A percentile compares a stretch with the other conserved stretches of the same genome.
These are phyloP conservation scores for Lonicera japonica DNA, from an alignment of 129 eudicot species.

Conservation along the genomic window DNA sequence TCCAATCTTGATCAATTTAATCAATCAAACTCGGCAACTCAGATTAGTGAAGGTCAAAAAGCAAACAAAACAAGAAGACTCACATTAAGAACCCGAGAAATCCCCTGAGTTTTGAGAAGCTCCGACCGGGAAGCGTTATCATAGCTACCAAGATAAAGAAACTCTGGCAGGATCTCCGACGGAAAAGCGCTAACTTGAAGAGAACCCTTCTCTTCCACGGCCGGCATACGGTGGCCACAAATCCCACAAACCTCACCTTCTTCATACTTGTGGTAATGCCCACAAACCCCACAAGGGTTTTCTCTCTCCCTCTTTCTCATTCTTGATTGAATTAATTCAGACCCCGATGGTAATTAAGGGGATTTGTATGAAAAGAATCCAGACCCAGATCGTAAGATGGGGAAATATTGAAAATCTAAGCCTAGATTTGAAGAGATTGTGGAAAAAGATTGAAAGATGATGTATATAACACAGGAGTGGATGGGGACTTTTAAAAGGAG, in stretches of 20 bases:
- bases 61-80: not conserved
- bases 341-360: constrained; percentile 1
- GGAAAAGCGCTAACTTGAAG: constrained; percentile 73
- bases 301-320: constrained; percentile 97
- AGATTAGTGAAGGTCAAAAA: too few relatives aligned
- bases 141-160: constrained; percentile 79
- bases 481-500: not conserved
- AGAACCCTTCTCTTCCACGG: constrained; percentile 32
- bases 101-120: constrained; percentile 84
- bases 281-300: constrained; percentile 90
- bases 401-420: not conserved
- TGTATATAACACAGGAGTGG: too few relatives aligned
- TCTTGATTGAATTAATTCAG: constrained; percentile 2
- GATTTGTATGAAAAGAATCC: constrained; percentile 17
- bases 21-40: not conserved
- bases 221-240: constrained; percentile 90
- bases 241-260: constrained; percentile 96
- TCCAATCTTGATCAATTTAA: not conserved
- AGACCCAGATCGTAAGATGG: constrained; percentile 24
- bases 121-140: constrained; percentile 94
- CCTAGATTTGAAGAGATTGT: not conserved
- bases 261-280: constrained; percentile 93
- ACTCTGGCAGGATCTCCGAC: constrained; percentile 79
- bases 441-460: not conserved
- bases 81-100: constrained; percentile 86